These are phyloP conservation scores for Leccinum subtestaceum DNA, from an alignment of 768 basidiomycete genomes.

Conservation along the genomic window DNA sequence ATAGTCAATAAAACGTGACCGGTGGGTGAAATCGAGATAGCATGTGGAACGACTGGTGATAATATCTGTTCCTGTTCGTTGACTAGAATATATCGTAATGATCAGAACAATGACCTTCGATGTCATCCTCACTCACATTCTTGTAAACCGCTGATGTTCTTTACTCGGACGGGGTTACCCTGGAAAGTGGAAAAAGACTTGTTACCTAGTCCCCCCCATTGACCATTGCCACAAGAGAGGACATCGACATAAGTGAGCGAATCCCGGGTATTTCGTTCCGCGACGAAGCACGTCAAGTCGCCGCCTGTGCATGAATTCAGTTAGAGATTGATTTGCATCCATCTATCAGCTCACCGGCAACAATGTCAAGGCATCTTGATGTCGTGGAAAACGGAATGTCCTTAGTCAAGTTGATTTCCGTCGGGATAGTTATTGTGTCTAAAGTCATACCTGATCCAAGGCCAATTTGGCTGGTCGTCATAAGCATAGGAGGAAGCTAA, in stretches of 20 bases:
- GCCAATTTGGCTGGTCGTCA: conserved; percentile 66
- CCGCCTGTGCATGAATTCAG: conserved; percentile 46
- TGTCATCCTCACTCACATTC: conserved; percentile 62
- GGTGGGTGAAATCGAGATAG: conserved; percentile 65
- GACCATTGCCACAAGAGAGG: conserved; percentile 80
- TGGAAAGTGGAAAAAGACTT: conserved; percentile 63
- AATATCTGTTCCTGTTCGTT: conserved; percentile 60
- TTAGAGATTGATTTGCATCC: background rate
- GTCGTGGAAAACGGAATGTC: conserved; percentile 46
- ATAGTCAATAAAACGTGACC: conserved; percentile 77
- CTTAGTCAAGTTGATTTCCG: conserved; percentile 76
- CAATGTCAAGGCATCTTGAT: conserved; percentile 62
- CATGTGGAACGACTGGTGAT: conserved; percentile 59
- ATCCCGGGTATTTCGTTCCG: conserved; percentile 48
- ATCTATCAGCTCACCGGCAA: conserved; percentile 48
- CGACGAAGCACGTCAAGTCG: conserved; percentile 73
- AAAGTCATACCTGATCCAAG: conserved; percentile 61
- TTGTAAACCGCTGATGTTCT: conserved; percentile 75
- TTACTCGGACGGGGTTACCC: conserved; percentile 67
- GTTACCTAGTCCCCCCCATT: conserved; percentile 76
- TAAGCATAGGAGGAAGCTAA: conserved; percentile 1
- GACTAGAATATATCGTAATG: conserved; percentile 40
- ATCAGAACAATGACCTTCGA: conserved; percentile 2
- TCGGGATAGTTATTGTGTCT: conserved; percentile 74
- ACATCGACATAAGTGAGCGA: conserved; percentile 47